These are phyloP conservation scores for Tylopilus balloui DNA, from an alignment of 768 basidiomycete species.

Conservation along the genomic window DNA sequence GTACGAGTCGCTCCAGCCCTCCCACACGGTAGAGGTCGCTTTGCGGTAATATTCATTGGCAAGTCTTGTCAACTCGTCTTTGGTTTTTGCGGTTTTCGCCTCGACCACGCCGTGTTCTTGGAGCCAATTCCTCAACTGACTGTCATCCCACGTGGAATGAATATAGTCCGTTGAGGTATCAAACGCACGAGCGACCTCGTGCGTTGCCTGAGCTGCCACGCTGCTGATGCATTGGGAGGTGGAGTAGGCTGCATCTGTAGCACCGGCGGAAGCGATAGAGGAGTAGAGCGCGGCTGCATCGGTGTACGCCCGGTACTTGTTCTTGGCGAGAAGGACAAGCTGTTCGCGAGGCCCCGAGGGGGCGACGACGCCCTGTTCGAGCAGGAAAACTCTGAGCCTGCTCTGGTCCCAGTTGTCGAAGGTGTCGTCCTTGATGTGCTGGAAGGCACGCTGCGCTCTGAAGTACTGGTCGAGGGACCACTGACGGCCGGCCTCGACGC, in stretches of 20 bases:
- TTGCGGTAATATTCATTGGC: constrained; percentile 67
- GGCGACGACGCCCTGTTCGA: constrained; percentile 82
- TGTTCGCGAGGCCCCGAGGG: constrained; percentile 78
- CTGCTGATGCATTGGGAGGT: constrained; percentile 40
- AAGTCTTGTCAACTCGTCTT: constrained; percentile 61
- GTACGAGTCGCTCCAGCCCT: constrained; percentile 83
- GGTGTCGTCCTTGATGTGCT: constrained; percentile 51
- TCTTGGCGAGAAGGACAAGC: constrained; percentile 72
- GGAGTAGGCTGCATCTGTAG: constrained; percentile 33
- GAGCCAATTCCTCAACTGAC: constrained; percentile 63
- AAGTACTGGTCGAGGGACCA: constrained; percentile 66
- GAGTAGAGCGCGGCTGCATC: constrained; percentile 56
- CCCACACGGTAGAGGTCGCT: constrained; percentile 63
- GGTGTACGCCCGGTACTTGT: constrained; percentile 57
- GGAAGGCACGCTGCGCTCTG: constrained; percentile 59
- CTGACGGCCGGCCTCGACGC: constrained; percentile 25
- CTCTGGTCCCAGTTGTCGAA: constrained; percentile 87
- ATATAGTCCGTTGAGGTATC: constrained; percentile 83
- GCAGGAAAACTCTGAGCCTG: constrained; percentile 72
- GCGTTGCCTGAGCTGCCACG: constrained; percentile 49
- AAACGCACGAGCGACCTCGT: constrained; percentile 44
- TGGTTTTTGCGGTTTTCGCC: constrained; percentile 48
- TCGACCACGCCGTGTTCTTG: constrained; percentile 70
- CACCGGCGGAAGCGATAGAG: constrained; percentile 47
- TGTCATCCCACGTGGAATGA: constrained; percentile 88